Evolutionary conservation across 2,329 filamentous ascomycete species (phyloP).

Genomic region (Colletotrichum somersetense): DNA sequence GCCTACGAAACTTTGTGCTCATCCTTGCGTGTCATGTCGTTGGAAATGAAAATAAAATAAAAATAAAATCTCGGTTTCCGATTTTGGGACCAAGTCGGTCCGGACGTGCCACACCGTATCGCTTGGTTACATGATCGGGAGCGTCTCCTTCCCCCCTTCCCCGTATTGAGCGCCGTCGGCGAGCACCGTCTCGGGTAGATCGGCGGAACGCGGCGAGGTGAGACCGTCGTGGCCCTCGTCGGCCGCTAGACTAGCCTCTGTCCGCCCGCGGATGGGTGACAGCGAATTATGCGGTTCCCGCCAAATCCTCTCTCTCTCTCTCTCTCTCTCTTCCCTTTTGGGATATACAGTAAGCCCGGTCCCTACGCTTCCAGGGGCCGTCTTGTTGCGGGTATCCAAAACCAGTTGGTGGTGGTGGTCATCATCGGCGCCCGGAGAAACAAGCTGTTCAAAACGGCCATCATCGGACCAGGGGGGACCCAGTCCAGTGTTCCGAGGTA

Average conservation of each 20-base stretch:
- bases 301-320: not conserved
- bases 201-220: constrained; percentile 35
- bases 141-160: too few species aligned
- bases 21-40: constrained; percentile 7
- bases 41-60: not conserved
- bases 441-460: constrained; percentile 17
- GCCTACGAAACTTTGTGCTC: constrained; percentile 19
- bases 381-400: not conserved
- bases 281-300: not conserved
- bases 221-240: not conserved
- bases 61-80: constrained; percentile 3
- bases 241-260: constrained; percentile 4
- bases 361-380: not conserved
- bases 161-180: constrained; percentile 14
- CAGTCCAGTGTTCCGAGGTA: not conserved
- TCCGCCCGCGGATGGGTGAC: constrained; percentile 3
- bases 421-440: constrained; percentile 17
- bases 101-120: constrained; percentile 17
- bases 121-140: constrained; percentile 32
- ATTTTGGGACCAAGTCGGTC: constrained; percentile 4
- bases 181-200: constrained; percentile 24
- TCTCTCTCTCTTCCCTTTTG: not conserved
- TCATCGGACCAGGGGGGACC: not conserved
- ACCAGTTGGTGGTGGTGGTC: not conserved
- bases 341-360: not conserved